These are phyloP conservation scores for Chalaropsis ovoidea DNA, from an alignment of 2,329 filamentous ascomycete genomes.

Conservation along the genomic window DNA sequence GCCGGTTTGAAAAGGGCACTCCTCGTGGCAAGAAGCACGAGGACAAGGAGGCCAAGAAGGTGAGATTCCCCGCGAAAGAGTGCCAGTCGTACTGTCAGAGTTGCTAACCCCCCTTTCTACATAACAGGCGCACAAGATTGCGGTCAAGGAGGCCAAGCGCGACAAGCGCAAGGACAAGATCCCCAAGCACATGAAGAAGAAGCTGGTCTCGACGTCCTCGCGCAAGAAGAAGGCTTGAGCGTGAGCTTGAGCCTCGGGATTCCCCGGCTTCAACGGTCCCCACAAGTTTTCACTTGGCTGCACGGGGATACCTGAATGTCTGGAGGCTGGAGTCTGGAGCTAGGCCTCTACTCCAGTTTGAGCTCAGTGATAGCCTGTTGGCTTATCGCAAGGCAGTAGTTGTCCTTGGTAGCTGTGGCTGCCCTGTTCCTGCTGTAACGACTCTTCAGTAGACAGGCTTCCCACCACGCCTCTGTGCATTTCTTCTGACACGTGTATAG, in stretches of 20 bases:
- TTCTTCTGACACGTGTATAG: not conserved
- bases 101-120: constrained; percentile 28
- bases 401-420: not conserved
- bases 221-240: constrained; percentile 47
- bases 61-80: constrained; percentile 30
- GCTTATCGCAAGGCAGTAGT: not conserved
- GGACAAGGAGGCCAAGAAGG: constrained; percentile 82
- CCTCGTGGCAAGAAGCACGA: constrained; percentile 78
- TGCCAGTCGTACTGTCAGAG: not conserved
- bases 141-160: constrained; percentile 89
- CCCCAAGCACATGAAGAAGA: constrained; percentile 92
- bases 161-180: constrained; percentile 93
- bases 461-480: not conserved
- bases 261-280: not conserved
- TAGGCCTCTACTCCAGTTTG: not conserved
- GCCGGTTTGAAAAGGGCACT: constrained; percentile 51
- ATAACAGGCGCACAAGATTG: constrained; percentile 60
- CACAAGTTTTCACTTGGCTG: not conserved
- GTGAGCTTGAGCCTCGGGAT: not conserved
- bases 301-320: not conserved
- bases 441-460: not conserved
- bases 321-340: not conserved
- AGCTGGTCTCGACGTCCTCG: constrained; percentile 54
- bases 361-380: constrained; percentile 4
- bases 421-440: not conserved